Base-by-base conservation (phyloP, 2,329 filamentous ascomycete species). In the Fusarium paranaense region DNA sequence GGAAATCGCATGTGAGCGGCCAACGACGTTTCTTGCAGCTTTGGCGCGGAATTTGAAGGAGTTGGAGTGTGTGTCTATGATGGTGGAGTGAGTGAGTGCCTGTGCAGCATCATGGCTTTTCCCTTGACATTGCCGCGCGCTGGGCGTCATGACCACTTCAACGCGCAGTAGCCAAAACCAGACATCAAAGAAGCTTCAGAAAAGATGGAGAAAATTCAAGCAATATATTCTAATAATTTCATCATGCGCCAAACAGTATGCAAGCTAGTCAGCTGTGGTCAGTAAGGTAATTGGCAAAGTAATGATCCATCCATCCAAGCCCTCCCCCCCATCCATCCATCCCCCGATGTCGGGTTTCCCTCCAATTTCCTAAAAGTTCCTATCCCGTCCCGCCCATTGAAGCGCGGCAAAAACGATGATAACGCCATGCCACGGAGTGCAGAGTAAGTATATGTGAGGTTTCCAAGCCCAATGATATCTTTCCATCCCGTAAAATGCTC, bases 211-310 rank as follows among this genome's bases (percentile, higher is more conserved):
- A 47, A 47, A 11, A 10, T 33, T 38, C 11, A 45, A 61, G 64
- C 52, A 52, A 42, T 37, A 61, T 70, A 35, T 66, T 71, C 62
- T 72, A 70, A 45, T 73, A 47, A 67, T 67, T 70, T 75, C 71
- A 74, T 74, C 73, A 62, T 70, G 65, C 75, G 75, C 75, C 75
- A 69, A 74, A 76, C 73, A 76, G 62, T 76, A 76, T 76, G 73
- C 69, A 47, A 70, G 66, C 65, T 74, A 69, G 58, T 72, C 40
- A 58, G 68, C 63, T 74, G 59, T 72, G 35, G 60, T 56, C 64
- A 61, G 62, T 64, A 57, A 61, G 56, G 56, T 64, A 59, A 37
- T 63, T 69, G 38, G 54, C 56, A 50, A 61, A 59, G 30, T 25
- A 32, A 40, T 25, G 54, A 37, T 52, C 33, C 50, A 47, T 40